phyloP scores from a whole-genome alignment of 2,329 filamentous ascomycete genomes.

The Penicillium psychrosexuale region DNA sequence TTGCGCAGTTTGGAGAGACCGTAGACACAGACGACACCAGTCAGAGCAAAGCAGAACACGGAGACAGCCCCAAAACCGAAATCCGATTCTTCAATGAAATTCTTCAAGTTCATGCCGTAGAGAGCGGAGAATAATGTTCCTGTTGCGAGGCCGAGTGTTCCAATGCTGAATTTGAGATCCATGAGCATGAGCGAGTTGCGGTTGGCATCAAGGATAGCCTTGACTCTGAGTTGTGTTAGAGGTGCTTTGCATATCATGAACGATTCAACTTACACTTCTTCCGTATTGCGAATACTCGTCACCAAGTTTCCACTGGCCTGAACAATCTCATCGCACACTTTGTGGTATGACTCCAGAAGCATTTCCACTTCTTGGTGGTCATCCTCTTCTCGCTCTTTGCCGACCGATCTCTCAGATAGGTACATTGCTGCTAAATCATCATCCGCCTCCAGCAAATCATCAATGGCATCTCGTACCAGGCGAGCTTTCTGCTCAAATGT shows the following conservation, averaged over 20 bases:
- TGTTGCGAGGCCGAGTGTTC: conserved; percentile 88
- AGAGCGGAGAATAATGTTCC: conserved; percentile 95
- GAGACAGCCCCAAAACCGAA: conserved; percentile 80
- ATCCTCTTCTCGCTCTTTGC: conserved; percentile 69
- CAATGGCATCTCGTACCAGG: conserved; percentile 88
- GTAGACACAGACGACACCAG: conserved; percentile 75
- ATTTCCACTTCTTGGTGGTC: conserved; percentile 97
- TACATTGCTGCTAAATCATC: conserved; percentile 96
- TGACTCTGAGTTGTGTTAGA: conserved; percentile 60
- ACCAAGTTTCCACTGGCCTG: conserved; percentile 92
- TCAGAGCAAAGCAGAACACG: conserved; percentile 66
- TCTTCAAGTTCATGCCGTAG: conserved; percentile 99
- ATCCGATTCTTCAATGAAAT: conserved; percentile 93
- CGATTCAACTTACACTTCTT: conserved; percentile 74
- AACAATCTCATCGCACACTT: conserved; percentile 96
- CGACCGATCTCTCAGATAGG: conserved; percentile 78
- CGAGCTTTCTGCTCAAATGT: conserved; percentile 97
- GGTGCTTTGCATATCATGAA: neutral
- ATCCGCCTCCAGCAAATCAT: conserved; percentile 91
- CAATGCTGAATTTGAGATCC: conserved; percentile 93
- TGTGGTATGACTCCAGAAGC: conserved; percentile 94
- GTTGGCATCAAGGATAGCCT: conserved; percentile 95
- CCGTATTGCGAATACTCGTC: conserved; percentile 92
- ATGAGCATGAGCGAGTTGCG: conserved; percentile 97
- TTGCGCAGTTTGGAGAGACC: conserved; percentile 79